phyloP scores from a whole-genome alignment of 2,329 filamentous ascomycete genomes.

The Paraphoma chrysanthemicola region DNA sequence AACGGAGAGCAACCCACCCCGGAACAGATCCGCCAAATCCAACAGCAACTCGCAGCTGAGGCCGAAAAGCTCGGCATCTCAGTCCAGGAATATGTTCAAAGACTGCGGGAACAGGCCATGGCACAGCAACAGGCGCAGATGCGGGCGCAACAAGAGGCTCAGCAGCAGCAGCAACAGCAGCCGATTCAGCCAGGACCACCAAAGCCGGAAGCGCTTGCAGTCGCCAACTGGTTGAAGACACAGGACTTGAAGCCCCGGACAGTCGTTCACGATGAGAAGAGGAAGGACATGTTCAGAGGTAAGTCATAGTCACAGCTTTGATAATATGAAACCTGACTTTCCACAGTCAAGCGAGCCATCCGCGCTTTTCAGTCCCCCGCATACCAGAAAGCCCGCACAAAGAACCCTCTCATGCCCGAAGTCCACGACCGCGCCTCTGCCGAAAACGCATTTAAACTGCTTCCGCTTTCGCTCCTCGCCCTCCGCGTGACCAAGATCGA shows the following conservation, averaged over 20 bases:
- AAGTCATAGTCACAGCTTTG: slow-evolving; percentile 20
- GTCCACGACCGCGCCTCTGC: slow-evolving; percentile 88
- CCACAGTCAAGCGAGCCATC: slow-evolving; percentile 89
- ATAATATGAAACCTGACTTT: slow-evolving; percentile 1
- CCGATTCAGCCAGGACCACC: slow-evolving; percentile 80
- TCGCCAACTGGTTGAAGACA: slow-evolving; percentile 84
- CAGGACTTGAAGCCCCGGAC: slow-evolving; percentile 90
- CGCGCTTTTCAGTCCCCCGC: slow-evolving; percentile 87
- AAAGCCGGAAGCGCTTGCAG: slow-evolving; percentile 84
- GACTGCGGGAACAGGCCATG: slow-evolving; percentile 61
- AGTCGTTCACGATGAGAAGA: slow-evolving; percentile 91
- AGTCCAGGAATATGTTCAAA: slow-evolving; percentile 79
- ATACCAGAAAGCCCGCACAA: slow-evolving; percentile 86
- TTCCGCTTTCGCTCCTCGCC: slow-evolving; percentile 92
- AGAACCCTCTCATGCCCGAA: slow-evolving; percentile 87
- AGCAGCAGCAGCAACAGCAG: slow-evolving; percentile 55
- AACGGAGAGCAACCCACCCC: slow-evolving; percentile 68
- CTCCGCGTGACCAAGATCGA: slow-evolving; percentile 87
- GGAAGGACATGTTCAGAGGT: slow-evolving; percentile 99
- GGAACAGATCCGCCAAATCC: slow-evolving; percentile 85
- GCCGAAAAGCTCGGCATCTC: slow-evolving; percentile 85
- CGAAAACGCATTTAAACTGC: slow-evolving; percentile 92
- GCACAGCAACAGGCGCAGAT: slow-evolving; percentile 59
- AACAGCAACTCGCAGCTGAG: slow-evolving; percentile 81
- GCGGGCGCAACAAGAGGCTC: slow-evolving; percentile 28